Percentiles rank a stretch among this genome's conserved stretches.
Conservation (phyloP, 345 rosid species). For the Arabidopsis thaliana region DNA sequence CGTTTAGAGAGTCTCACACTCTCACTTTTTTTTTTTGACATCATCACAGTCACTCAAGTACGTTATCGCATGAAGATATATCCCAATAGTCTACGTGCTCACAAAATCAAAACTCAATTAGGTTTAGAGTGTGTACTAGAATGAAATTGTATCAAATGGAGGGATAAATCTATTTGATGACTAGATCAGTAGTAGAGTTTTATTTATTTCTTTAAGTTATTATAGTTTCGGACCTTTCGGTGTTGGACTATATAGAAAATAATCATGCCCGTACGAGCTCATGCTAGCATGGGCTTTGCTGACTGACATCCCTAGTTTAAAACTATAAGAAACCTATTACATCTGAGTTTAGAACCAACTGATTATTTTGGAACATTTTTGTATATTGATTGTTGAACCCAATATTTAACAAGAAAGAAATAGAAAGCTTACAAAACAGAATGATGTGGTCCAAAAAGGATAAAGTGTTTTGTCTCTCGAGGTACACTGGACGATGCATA, state of each 20-base stretch:
- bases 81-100: background rate
- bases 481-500: constrained; percentile 41
- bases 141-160: background rate
- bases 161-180: background rate
- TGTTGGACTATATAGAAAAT: background rate
- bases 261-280: constrained; percentile 7
- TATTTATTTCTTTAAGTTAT: background rate
- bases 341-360: constrained; percentile 12
- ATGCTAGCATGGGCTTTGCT: constrained; percentile 25
- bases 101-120: background rate
- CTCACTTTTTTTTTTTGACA: no score
- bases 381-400: background rate
- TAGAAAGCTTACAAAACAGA: constrained; percentile 37
- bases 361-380: background rate
- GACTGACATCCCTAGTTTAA: constrained; percentile 2
- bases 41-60: background rate
- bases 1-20: background rate
- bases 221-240: background rate
- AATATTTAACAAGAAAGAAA: background rate
- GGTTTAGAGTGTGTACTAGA: background rate
- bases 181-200: background rate
- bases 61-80: background rate
- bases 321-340: constrained; percentile 5
- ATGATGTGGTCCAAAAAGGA: constrained; percentile 45
- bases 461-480: constrained; percentile 41